Evolutionary conservation across 2,329 filamentous ascomycete genomes (phyloP), one percentile per base, ranked within the genome.

Genomic region (Corynespora cassiicola): DNA sequence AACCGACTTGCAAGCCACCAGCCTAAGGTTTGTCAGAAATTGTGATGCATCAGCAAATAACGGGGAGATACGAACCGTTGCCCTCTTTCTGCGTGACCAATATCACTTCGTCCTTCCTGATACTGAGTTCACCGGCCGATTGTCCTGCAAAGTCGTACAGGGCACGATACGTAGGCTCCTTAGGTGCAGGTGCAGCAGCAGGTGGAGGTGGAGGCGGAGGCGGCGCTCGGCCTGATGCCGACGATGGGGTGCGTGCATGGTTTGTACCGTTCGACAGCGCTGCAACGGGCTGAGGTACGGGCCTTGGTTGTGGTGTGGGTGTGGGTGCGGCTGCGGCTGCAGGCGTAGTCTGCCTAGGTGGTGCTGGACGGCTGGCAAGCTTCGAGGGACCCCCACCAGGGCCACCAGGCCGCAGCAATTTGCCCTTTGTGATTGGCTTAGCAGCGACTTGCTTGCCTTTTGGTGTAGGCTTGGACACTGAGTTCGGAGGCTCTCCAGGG

Each of bases 1-100:
- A 74, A 71, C 47, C 86, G 88, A 75, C 90, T 92, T 48, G 86
- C 94, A 30, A 97, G 78, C 92, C 92, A 97, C 94, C 94, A 99
- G 36, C 94, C 92, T 96, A 24, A 26, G 15, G 14, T 34, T 32
- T 35, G 34, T 56, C 39, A 64, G 66, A 35, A 40, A 52, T 37
- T 17, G 22, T 36, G 20, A 38, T 35, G 12, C 18, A 29, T 37
- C n/a, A 36, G 4, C 12, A 23, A 14, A 10, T 39, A 31, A 20
- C 14, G 9, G 6, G 21, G 10, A 14, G 15, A 20, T 29, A 68
- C 85, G 69, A 81, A 96, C 92, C 94, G 65, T 97, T 97, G 67
- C 81, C 85, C 71, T 96, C 92, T 71, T 96, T 96, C 62, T 94
- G 87, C n/a, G 95, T 81, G 61, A 99, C 84, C 66, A 95, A 84